Evolutionary conservation across 2,329 filamentous ascomycete species (phyloP).

Genomic region (Fusarium nodosum): DNA sequence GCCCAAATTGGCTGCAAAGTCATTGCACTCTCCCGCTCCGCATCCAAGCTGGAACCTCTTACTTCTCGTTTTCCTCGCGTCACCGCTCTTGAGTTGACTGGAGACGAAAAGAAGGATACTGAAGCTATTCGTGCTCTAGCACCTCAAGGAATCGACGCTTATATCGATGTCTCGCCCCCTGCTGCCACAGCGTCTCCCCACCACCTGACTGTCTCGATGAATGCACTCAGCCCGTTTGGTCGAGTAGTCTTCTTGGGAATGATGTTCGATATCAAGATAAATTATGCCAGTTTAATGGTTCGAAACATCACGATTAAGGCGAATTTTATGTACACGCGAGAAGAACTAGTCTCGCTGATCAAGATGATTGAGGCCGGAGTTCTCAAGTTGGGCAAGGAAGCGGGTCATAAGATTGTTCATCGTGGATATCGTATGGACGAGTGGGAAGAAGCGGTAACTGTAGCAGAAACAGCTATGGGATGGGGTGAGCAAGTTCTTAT

Average conservation of each 20-base stretch:
- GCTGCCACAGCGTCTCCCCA: conserved; percentile 19
- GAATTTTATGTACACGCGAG: conserved; percentile 34
- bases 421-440: conserved; percentile 18
- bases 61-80: conserved; percentile 12
- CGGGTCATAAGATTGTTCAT: conserved; percentile 32
- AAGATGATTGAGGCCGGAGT: conserved; percentile 35
- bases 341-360: conserved; percentile 23
- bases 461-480: conserved; percentile 16
- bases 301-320: conserved; percentile 32
- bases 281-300: conserved; percentile 21
- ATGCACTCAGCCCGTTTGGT: not conserved
- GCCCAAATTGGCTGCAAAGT: conserved; percentile 40
- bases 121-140: not conserved
- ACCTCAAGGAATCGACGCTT: conserved; percentile 28
- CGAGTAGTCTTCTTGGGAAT: conserved; percentile 21
- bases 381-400: conserved; percentile 28
- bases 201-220: conserved; percentile 19
- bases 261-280: conserved; percentile 34
- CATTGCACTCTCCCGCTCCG: conserved; percentile 32
- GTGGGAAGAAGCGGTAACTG: conserved; percentile 26
- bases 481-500: conserved; percentile 41
- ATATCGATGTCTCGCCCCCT: conserved; percentile 38
- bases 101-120: conserved; percentile 20
- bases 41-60: conserved; percentile 19
- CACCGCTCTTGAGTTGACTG: conserved; percentile 20